phyloP scores from a whole-genome alignment of 2,329 filamentous ascomycete genomes.

The Penicillium freii region DNA sequence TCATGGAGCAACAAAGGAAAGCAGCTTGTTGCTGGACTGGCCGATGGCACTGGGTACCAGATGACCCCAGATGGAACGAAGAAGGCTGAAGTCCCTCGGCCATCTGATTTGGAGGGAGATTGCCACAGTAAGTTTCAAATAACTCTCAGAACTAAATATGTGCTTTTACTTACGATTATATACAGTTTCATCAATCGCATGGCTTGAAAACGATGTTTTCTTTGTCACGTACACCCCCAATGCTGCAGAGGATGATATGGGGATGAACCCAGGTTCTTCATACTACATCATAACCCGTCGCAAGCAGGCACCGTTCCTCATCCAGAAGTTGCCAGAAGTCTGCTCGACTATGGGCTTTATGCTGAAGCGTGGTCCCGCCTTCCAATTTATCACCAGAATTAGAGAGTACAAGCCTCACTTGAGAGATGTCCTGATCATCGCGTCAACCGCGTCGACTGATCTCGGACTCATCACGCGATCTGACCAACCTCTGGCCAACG shows the following conservation, averaged over 20 bases:
- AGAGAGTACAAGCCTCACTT: conserved; percentile 77
- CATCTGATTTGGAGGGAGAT: conserved; percentile 62
- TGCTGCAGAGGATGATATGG: conserved; percentile 53
- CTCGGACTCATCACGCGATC: conserved; percentile 76
- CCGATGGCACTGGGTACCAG: conserved; percentile 75
- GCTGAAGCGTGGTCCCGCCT: conserved; percentile 61
- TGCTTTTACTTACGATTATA: conserved; percentile 6
- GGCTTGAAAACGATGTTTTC: conserved; percentile 87
- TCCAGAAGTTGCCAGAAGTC: conserved; percentile 72
- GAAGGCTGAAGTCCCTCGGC: conserved; percentile 76
- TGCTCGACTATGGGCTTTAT: conserved; percentile 65
- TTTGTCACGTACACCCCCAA: conserved; percentile 72
- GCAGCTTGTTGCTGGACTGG: conserved; percentile 82
- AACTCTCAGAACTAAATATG: not conserved
- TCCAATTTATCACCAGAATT: conserved; percentile 75
- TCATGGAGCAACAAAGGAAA: conserved; percentile 94
- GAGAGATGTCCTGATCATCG: conserved; percentile 76
- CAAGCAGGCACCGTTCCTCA: conserved; percentile 61
- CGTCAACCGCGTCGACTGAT: conserved; percentile 76
- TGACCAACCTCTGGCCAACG: conserved; percentile 62
- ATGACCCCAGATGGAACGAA: conserved; percentile 77
- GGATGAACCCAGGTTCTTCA: conserved; percentile 58
- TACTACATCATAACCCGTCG: conserved; percentile 77
- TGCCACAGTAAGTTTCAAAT: conserved; percentile 61
- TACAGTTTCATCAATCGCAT: conserved; percentile 71